Evolutionary conservation across 208 protist species (phyloP).

Genomic region (Porcisia hertigi): DNA sequence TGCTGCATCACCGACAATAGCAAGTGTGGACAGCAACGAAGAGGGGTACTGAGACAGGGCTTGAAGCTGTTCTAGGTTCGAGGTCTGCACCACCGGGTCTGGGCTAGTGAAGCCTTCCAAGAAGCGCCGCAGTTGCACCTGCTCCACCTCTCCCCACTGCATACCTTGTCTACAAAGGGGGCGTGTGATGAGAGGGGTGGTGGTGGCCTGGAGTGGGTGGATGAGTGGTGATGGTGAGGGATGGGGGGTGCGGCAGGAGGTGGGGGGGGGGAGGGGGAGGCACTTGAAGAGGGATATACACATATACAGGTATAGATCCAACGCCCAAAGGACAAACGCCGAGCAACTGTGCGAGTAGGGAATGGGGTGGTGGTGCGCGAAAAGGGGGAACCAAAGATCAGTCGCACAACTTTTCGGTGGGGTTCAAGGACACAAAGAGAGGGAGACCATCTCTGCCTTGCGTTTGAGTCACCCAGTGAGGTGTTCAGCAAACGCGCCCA

Average conservation of each 20-base stretch:
- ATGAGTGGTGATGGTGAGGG: background rate
- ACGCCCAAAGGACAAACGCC: background rate
- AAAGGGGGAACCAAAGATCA: background rate
- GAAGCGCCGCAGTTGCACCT: constrained; percentile 35
- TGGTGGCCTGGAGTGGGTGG: background rate
- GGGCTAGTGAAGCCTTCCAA: constrained; percentile 36
- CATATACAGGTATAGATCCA: background rate
- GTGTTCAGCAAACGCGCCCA: background rate
- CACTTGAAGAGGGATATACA: no score
- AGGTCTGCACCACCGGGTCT: constrained; percentile 32
- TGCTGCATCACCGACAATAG: constrained; percentile 22
- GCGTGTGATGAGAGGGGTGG: background rate
- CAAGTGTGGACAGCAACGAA: constrained; percentile 25
- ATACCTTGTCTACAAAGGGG: constrained; percentile 13
- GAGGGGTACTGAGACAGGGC: constrained; percentile 24
- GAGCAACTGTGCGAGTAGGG: background rate
- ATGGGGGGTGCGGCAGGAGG: constrained; percentile 8
- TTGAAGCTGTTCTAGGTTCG: constrained; percentile 35
- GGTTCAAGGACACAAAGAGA: background rate
- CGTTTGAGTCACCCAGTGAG: background rate
- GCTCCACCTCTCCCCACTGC: constrained; percentile 33
- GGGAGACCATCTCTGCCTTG: background rate
- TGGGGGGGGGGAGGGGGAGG: constrained; percentile 1
- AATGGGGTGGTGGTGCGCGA: background rate
- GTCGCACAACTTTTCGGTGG: background rate